Conservation (phyloP, 306 rosid genomes). For the Acacia confusa region DNA sequence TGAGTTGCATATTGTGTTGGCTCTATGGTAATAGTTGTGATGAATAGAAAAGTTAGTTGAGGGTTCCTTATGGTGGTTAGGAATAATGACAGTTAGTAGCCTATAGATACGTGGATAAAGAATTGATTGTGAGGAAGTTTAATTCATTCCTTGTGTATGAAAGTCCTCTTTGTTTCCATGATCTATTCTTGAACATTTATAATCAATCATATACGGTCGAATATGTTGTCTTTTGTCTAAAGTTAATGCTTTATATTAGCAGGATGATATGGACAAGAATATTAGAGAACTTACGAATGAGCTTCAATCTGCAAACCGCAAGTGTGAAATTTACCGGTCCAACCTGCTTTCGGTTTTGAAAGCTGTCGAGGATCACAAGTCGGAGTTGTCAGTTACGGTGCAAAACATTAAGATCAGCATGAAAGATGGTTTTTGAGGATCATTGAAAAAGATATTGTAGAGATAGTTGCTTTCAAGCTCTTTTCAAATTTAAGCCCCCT, state of each 20-base stretch:
- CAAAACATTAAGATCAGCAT: slow-evolving; percentile 92
- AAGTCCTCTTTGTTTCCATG: neutral
- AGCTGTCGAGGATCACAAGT: slow-evolving; percentile 96
- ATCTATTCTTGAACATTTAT: slow-evolving; percentile 19
- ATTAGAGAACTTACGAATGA: slow-evolving; percentile 65
- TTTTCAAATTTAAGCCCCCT: neutral
- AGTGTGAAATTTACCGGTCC: slow-evolving; percentile 93
- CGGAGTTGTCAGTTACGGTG: slow-evolving; percentile 87
- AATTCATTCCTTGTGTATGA: slow-evolving; percentile 4
- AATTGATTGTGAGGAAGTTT: slow-evolving; percentile 12
- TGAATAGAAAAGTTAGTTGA: no score
- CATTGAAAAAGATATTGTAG: neutral
- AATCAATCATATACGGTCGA: neutral
- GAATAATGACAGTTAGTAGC: no score
- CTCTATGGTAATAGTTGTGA: neutral
- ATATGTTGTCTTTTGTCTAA: slow-evolving; percentile 20
- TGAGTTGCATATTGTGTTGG: neutral
- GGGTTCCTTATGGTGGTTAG: no score
- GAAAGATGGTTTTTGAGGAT: slow-evolving; percentile 72
- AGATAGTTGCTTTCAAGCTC: neutral
- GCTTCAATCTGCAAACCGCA: slow-evolving; percentile 74
- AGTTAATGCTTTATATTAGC: slow-evolving; percentile 36
- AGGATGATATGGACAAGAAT: slow-evolving; percentile 91
- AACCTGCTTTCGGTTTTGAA: slow-evolving; percentile 91
- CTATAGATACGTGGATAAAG: no score